phyloP scores from a whole-genome alignment of 495 filamentous ascomycete genomes.

The Cercophora scortea region DNA sequence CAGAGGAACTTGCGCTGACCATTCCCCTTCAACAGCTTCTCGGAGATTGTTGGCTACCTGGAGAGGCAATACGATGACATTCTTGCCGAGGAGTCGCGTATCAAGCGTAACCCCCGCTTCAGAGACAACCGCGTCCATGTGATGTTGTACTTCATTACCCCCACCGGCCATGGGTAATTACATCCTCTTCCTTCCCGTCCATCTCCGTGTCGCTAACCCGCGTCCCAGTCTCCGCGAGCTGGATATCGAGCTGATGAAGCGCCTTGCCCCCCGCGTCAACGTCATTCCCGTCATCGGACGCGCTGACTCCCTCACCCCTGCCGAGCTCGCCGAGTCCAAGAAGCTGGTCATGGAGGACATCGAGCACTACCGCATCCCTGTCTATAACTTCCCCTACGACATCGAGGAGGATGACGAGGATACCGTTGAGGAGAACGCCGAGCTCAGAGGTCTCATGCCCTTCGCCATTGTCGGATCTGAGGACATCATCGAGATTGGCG shows the following conservation, averaged over 20 bases:
- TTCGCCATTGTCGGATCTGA: conserved; percentile 98
- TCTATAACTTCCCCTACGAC: conserved; percentile 99
- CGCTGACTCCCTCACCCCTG: conserved; percentile 92
- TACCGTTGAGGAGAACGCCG: conserved; percentile 97
- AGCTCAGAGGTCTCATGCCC: conserved; percentile 93
- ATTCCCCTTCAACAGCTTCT: conserved; percentile 54
- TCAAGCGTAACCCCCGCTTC: conserved; percentile 99
- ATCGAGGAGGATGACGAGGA: conserved; percentile 99
- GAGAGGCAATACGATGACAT: conserved; percentile 99
- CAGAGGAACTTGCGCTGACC: conserved; percentile 60
- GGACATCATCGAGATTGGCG: conserved; percentile 87
- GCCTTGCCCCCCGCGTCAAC: conserved; percentile 94
- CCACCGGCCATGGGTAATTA: conserved; percentile 85
- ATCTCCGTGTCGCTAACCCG: conserved; percentile 14
- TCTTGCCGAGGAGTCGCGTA: conserved; percentile 96
- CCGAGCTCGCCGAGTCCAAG: conserved; percentile 96
- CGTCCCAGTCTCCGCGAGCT: conserved; percentile 78
- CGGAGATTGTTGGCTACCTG: conserved; percentile 93
- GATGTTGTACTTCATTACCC: conserved; percentile 97
- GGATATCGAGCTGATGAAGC: conserved; percentile 99
- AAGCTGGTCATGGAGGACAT: conserved; percentile 99
- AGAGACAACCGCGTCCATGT: conserved; percentile 97
- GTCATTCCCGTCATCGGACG: conserved; percentile 99
- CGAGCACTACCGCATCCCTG: conserved; percentile 98
- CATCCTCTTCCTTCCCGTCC: not conserved